Conservation (phyloP, 345 rosid species). For the Populus euphratica region DNA sequence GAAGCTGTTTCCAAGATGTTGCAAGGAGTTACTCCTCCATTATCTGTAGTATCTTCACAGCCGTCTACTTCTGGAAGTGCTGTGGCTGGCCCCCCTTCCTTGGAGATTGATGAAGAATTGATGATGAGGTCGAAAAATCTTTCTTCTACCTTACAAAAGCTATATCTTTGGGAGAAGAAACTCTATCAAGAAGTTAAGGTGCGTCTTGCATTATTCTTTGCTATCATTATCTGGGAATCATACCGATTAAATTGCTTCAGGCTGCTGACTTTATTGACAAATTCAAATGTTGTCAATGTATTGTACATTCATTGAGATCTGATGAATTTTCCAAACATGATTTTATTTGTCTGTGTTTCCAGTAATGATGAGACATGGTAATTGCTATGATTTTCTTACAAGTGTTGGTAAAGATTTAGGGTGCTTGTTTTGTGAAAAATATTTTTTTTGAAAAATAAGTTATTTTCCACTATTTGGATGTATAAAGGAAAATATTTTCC, state of each 20-base stretch:
- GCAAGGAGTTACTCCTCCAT: conserved; percentile 53
- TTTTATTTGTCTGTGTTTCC: no score
- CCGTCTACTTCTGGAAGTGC: conserved; percentile 54
- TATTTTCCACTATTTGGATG: no score
- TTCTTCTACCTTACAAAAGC: conserved; percentile 82
- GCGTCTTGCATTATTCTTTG: conserved; percentile 10
- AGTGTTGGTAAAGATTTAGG: no score
- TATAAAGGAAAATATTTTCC: no score
- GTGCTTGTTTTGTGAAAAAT: no score
- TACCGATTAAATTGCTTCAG: not conserved
- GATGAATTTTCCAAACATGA: not conserved
- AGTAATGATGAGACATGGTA: no score
- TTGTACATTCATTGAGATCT: not conserved
- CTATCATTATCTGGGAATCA: not conserved
- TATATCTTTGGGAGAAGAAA: conserved; percentile 94
- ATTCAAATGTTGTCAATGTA: not conserved
- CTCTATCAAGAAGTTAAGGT: conserved; percentile 90
- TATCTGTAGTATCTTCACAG: conserved; percentile 48
- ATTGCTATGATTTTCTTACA: no score
- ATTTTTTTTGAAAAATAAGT: no score
- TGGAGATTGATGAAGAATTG: conserved; percentile 68
- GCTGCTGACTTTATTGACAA: not conserved
- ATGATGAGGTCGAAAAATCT: conserved; percentile 64
- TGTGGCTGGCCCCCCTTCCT: conserved; percentile 36
- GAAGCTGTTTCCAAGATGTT: conserved; percentile 60